phyloP scores from a whole-genome alignment of 2,329 filamentous ascomycete species.

The Thelonectria blattea region DNA sequence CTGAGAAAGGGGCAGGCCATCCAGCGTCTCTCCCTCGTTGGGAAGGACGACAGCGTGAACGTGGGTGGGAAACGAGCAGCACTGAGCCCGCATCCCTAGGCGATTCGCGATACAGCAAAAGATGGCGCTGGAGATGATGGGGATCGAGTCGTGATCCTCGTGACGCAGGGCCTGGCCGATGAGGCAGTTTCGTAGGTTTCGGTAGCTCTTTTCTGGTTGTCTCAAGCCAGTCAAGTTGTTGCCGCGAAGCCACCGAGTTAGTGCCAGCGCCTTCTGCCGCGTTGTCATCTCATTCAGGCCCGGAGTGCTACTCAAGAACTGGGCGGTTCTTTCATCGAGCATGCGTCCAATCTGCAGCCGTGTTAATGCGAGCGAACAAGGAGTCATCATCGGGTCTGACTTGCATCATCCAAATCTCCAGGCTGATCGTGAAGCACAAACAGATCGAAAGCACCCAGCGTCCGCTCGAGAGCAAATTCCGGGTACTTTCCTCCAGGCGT shows the following conservation, averaged over 20 bases:
- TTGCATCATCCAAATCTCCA: conserved; percentile 76
- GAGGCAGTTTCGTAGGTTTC: conserved; percentile 84
- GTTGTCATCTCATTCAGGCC: conserved; percentile 63
- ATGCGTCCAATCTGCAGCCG: conserved; percentile 61
- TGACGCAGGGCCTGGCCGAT: conserved; percentile 81
- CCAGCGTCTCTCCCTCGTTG: conserved; percentile 63
- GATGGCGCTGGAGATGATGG: conserved; percentile 85
- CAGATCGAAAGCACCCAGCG: conserved; percentile 84
- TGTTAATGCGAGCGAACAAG: conserved; percentile 15
- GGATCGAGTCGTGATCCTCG: conserved; percentile 77
- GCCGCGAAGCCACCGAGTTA: conserved; percentile 73
- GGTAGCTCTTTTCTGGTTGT: conserved; percentile 71
- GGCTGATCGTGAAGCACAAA: conserved; percentile 78
- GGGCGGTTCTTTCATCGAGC: conserved; percentile 67
- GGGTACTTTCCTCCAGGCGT: conserved; percentile 44
- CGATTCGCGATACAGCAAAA: conserved; percentile 80
- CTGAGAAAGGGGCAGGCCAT: conserved; percentile 51
- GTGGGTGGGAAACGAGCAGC: conserved; percentile 83
- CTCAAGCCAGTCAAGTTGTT: conserved; percentile 74
- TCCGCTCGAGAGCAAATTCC: conserved; percentile 66
- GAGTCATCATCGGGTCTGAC: conserved; percentile 29
- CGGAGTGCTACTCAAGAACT: conserved; percentile 60
- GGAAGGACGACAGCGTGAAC: conserved; percentile 81
- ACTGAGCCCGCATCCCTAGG: conserved; percentile 76
- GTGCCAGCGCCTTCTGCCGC: conserved; percentile 68